Conservation (phyloP, 352 stramenopile genomes). For the Phytophthora uliginosa region DNA sequence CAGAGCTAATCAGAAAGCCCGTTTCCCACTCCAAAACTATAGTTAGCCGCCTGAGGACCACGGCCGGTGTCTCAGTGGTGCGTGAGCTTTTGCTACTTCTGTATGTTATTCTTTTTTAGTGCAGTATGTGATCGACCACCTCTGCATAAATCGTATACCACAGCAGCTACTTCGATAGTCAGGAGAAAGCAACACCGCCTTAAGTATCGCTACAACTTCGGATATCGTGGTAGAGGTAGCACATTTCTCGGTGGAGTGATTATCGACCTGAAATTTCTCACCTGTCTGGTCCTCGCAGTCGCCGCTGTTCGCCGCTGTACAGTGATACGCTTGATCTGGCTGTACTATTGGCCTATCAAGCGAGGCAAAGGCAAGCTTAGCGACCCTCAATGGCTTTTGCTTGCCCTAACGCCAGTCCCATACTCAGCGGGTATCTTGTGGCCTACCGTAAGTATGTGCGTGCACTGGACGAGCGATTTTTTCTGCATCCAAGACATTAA, state of each 20-base stretch:
- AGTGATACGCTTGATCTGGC: background rate
- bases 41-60: too few relatives aligned
- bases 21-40: too few relatives aligned
- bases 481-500: conserved; percentile 30
- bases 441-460: conserved; percentile 33
- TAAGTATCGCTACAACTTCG: background rate
- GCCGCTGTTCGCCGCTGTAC: background rate
- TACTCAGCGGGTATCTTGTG: conserved; percentile 40
- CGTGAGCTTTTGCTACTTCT: too few relatives aligned
- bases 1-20: too few relatives aligned
- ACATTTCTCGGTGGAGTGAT: conserved; percentile 23
- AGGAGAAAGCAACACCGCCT: too few relatives aligned
- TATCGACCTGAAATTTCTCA: conserved; percentile 38
- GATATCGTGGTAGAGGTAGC: conserved; percentile 17
- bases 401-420: conserved; percentile 29
- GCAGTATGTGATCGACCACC: too few relatives aligned
- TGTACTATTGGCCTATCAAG: background rate
- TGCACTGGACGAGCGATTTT: conserved; percentile 39
- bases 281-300: conserved; percentile 23
- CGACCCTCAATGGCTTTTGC: conserved; percentile 7
- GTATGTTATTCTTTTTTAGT: too few relatives aligned
- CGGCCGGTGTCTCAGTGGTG: too few relatives aligned
- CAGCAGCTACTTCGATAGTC: too few relatives aligned
- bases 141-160: too few relatives aligned
- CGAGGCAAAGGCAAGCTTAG: background rate